Evolutionary conservation across 148 eudicot species (phyloP), one percentile per base, ranked within the genome.

Genomic region (Amaranthus hypochondriacus): DNA sequence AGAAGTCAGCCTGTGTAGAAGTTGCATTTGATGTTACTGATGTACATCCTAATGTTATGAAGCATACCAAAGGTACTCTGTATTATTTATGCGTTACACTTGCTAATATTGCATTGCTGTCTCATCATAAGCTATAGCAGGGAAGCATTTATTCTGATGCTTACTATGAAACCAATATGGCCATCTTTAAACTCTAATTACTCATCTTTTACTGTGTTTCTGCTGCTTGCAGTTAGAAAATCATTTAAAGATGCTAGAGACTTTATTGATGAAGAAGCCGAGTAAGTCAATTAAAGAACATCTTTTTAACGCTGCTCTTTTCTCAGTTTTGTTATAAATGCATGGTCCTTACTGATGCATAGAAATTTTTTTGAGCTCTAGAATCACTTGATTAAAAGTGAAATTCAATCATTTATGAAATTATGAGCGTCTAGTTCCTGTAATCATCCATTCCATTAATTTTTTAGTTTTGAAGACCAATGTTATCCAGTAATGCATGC

Each of bases 181-280:
- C 56, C 48, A 42, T 57, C 52, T 56, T 4, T 64, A 56, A 71
- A 59, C 70, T 28, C 60, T 80, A 47, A 59, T 12, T 58, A 57
- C 56, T 66, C 56, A 56, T 61, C 73, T 11, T 77, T 21, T 78
- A n/a, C 62, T 68, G 63, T 28, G 5, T 67, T 13, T 56, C 63
- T 68, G 9, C 56, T 77, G 61, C 72, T 44, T 83, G 72, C 89
- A 94, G 98, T 84, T 69, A 76, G 64, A 28, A 83, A 73, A 72
- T 77, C 78, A 76, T 72, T 62, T 75, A 69, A 76, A 11, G 87
- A 83, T 82, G 91, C 76, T 75, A 80, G 85, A 74, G 88, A 80
- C 76, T 89, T 87, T 66, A 86, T 94, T 43, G 96, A 91, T 55
- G 93, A 75, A 78, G 96, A 94, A 87, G 98, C 97, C 55, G 97